A percentile compares a stretch with the other conserved stretches of the same genome.
Evolutionary conservation across 2,329 filamentous ascomycete genomes (phyloP).

Genomic region (Aspergillus awamori): DNA sequence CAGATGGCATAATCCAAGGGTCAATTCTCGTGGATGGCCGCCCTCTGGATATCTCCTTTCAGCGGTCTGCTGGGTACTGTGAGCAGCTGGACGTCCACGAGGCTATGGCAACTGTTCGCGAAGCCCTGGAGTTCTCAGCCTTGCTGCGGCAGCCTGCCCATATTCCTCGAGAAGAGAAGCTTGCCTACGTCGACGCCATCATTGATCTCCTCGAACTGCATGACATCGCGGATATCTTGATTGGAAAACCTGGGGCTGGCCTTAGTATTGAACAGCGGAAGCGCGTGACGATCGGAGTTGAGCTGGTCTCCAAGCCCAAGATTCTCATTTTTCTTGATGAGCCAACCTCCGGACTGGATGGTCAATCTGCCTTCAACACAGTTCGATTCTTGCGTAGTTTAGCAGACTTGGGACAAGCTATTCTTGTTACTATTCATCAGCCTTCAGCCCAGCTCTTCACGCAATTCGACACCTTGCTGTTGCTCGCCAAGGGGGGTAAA

Average conservation of each 20-base stretch:
- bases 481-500: constrained; percentile 67
- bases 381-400: constrained; percentile 68
- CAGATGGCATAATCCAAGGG: constrained; percentile 62
- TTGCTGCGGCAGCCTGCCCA: too few relatives aligned
- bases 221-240: constrained; percentile 65
- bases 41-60: constrained; percentile 62
- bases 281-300: constrained; percentile 71
- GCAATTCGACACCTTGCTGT: constrained; percentile 70
- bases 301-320: constrained; percentile 69
- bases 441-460: constrained; percentile 68
- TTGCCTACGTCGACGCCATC: too few relatives aligned
- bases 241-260: constrained; percentile 47
- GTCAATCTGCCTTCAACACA: constrained; percentile 67
- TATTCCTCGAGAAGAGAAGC: too few relatives aligned
- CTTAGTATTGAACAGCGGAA: constrained; percentile 68
- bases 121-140: too few relatives aligned
- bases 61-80: constrained; percentile 68
- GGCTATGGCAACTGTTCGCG: too few relatives aligned
- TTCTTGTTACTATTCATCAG: constrained; percentile 72
- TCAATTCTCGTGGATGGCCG: constrained; percentile 69
- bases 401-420: constrained; percentile 65
- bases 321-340: constrained; percentile 71
- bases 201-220: constrained; percentile 65
- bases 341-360: constrained; percentile 69
- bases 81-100: constrained; percentile 72